phyloP scores from a whole-genome alignment of 176 grass and related monocot genomes.

The Coix lacrymajobi region DNA sequence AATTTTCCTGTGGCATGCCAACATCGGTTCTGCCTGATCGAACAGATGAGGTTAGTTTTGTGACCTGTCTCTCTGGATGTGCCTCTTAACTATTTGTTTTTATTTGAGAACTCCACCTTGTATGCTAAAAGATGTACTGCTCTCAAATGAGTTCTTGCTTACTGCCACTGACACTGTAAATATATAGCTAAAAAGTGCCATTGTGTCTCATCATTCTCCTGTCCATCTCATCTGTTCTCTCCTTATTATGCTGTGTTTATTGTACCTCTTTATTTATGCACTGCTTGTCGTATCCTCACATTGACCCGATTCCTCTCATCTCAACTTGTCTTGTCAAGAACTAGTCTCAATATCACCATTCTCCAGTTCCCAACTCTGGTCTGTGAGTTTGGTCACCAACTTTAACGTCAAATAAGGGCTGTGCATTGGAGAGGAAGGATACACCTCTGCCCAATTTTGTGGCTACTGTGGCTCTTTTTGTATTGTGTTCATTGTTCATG shows the following conservation, averaged over 20 bases:
- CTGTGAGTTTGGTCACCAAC: not conserved
- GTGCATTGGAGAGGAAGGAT: not conserved
- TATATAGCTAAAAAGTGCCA: not conserved
- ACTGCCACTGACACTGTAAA: not conserved
- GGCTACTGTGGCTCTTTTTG: not conserved
- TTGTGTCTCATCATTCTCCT: not conserved
- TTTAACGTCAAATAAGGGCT: not conserved
- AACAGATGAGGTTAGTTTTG: slow-evolving; percentile 60
- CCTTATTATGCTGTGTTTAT: not conserved
- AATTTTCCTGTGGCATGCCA: slow-evolving; percentile 63
- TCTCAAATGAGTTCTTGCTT: not conserved
- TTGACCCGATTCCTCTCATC: not conserved
- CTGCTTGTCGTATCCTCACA: not conserved
- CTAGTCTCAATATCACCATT: not conserved
- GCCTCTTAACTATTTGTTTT: not conserved
- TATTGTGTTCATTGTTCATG: not conserved
- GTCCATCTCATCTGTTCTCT: not conserved
- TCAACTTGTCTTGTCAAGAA: not conserved
- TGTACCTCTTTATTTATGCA: not conserved
- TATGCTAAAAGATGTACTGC: not conserved
- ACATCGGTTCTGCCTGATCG: slow-evolving; percentile 38
- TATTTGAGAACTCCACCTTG: not conserved
- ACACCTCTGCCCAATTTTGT: not conserved
- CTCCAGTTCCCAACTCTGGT: not conserved
- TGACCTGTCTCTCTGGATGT: slow-evolving; percentile 16